These are phyloP conservation scores for Aspergillus sp. DNA, from an alignment of 2,329 filamentous ascomycete genomes.

Conservation along the genomic window DNA sequence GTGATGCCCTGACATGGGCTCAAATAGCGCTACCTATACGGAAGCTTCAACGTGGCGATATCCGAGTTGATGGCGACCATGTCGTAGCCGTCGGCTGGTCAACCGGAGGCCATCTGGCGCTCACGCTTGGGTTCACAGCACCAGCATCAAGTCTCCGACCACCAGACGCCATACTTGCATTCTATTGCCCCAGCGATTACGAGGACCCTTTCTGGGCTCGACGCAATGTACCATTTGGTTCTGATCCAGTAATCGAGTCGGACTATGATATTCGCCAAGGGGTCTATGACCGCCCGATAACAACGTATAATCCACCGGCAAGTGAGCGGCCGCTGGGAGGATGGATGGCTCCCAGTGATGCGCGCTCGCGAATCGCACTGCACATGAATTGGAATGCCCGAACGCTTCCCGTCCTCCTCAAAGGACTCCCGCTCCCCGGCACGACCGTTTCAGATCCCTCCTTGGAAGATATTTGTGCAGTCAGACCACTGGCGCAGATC, in stretches of 20 bases:
- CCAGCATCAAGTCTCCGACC: constrained; percentile 19
- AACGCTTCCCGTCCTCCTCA: constrained; percentile 24
- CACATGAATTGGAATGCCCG: constrained; percentile 36
- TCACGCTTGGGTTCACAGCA: constrained; percentile 35
- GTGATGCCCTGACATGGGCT: constrained; percentile 22
- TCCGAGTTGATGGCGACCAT: constrained; percentile 9
- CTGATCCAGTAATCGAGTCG: no score
- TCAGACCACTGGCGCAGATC: constrained; percentile 15
- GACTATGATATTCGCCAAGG: neutral
- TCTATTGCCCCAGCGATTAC: constrained; percentile 39
- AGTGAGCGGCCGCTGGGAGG: constrained; percentile 5
- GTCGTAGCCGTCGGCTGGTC: constrained; percentile 43
- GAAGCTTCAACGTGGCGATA: neutral
- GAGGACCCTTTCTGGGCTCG: constrained; percentile 19
- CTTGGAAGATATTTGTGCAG: constrained; percentile 2
- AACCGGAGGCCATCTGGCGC: constrained; percentile 38
- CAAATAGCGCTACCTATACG: constrained; percentile 23
- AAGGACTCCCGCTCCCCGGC: constrained; percentile 2
- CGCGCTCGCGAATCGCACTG: constrained; percentile 29
- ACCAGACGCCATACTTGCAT: constrained; percentile 36
- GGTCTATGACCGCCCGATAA: constrained; percentile 7
- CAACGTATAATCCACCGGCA: constrained; percentile 10
- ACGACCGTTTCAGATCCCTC: neutral
- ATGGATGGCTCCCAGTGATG: constrained; percentile 18
- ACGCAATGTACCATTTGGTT: no score